phyloP scores from a whole-genome alignment of 2,329 filamentous ascomycete species.

The Paraphoma sp. region DNA sequence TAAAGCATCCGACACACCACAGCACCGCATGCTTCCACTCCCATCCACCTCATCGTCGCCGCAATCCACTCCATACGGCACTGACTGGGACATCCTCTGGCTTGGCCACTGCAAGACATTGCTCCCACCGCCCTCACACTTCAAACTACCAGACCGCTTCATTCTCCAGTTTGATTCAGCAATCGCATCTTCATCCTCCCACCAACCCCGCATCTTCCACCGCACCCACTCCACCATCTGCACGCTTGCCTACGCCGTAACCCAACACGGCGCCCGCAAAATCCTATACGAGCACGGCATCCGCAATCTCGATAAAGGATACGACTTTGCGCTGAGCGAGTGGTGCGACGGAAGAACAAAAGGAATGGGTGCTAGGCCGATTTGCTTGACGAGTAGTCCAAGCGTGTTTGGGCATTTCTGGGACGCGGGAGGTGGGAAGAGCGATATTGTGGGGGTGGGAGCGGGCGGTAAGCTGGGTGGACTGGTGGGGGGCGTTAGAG shows the following conservation, averaged over 20 bases:
- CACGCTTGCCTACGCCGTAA: slow-evolving; percentile 34
- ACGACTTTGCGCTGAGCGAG: slow-evolving; percentile 29
- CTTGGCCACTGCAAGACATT: slow-evolving; percentile 47
- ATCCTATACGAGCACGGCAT: slow-evolving; percentile 37
- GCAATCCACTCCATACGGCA: slow-evolving; percentile 32
- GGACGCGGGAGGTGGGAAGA: slow-evolving; percentile 13
- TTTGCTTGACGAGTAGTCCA: slow-evolving; percentile 36
- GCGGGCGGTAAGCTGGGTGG: not conserved
- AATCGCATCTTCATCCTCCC: slow-evolving; percentile 27
- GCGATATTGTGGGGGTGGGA: slow-evolving; percentile 33
- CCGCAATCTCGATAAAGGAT: slow-evolving; percentile 31
- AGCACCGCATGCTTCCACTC: slow-evolving; percentile 19
- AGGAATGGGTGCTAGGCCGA: slow-evolving; percentile 29
- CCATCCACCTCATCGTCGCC: slow-evolving; percentile 6
- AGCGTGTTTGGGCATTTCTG: slow-evolving; percentile 31
- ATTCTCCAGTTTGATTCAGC: slow-evolving; percentile 25
- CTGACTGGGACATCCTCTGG: slow-evolving; percentile 49
- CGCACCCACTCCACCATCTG: slow-evolving; percentile 26
- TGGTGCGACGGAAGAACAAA: slow-evolving; percentile 25
- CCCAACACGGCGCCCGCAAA: slow-evolving; percentile 32
- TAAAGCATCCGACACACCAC: not conserved
- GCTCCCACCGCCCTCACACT: slow-evolving; percentile 21
- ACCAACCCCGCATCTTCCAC: slow-evolving; percentile 27
- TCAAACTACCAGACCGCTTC: slow-evolving; percentile 22
- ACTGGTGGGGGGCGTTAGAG: slow-evolving; percentile 31